Base-by-base conservation (phyloP, 495 filamentous ascomycete species). In the Xylaria longipes region DNA sequence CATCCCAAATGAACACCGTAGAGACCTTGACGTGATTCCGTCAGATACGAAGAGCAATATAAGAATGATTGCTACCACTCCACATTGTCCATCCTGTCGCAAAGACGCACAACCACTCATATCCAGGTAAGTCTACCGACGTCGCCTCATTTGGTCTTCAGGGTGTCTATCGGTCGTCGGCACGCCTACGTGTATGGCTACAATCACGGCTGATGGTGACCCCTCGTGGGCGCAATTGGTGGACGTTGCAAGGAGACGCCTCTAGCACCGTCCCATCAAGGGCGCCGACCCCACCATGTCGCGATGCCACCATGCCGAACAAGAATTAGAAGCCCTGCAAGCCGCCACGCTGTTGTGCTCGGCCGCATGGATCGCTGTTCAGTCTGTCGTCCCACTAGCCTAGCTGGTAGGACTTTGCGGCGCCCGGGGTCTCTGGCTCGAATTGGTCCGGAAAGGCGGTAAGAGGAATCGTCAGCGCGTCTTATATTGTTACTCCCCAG, bases 261-360 rank as follows among this genome's bases (percentile, higher is more conserved):
- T 73, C 45, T 70, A 50, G 62, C 37, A 58, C 69, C 69, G 46
- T 56, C 61, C 48, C 70, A 68, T 65, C 70, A 68, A 25, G 64
- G 62, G n/a, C 46, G 46, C 25, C 43, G 45, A 76, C 75, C 73
- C 77, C 77, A 79, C 77, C 68, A 69, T 70, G 41, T 77, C 70
- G 73, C 74, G 58, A 77, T 79, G 72, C 70, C 73, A 77, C 77
- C 73, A 77, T 77, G 69, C 75, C 72, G 72, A 77, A 75, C 70
- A 57, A 75, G 75, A 69, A 61, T 58, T 77, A 77, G 73, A 68
- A 68, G 57, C 64, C 61, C 70, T 75, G 75, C 73, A 75, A 61
- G 62, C 41, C 57, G 45, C 70, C 61, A 37, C 57, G 69, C 46
- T 71, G 61, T 57, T 60, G 50, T 48, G 50, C 37, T 56, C 50